Conservation (phyloP, 1,284 basidiomycete genomes). For the Fistulinella cinereoalba region DNA sequence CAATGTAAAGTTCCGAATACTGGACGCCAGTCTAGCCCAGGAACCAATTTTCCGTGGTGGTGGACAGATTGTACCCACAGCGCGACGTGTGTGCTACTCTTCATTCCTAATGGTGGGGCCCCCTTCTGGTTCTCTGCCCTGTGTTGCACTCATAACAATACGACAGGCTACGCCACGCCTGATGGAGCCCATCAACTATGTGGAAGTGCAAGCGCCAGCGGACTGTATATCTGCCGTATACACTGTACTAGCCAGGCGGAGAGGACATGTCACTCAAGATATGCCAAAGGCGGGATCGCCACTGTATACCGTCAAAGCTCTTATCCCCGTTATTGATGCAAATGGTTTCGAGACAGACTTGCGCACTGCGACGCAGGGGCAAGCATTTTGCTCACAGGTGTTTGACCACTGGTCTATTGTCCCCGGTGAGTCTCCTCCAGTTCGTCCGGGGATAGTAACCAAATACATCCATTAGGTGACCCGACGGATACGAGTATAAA, state of each 20-base stretch:
- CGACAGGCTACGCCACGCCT: conserved; percentile 81
- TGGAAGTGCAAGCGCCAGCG: conserved; percentile 98
- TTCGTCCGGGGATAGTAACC: conserved; percentile 6
- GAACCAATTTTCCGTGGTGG: conserved; percentile 98
- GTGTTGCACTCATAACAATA: conserved; percentile 2
- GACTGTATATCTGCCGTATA: conserved; percentile 98
- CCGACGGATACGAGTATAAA: conserved; percentile 96
- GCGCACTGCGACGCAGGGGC: conserved; percentile 94
- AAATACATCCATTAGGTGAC: conserved; percentile 60
- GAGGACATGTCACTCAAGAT: conserved; percentile 98
- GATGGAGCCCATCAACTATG: conserved; percentile 97
- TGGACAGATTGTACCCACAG: conserved; percentile 98
- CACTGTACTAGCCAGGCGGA: conserved; percentile 91
- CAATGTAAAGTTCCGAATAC: conserved; percentile 95
- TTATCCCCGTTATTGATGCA: conserved; percentile 97
- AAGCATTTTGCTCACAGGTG: conserved; percentile 93
- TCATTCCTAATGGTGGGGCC: conserved; percentile 88
- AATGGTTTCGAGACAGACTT: conserved; percentile 99
- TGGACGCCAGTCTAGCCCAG: conserved; percentile 87
- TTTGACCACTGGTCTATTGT: conserved; percentile 99
- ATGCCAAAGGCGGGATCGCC: conserved; percentile 97
- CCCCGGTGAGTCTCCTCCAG: conserved; percentile 59
- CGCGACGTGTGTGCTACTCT: conserved; percentile 97
- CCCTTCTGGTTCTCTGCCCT: conserved; percentile 8
- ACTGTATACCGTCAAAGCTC: conserved; percentile 94